Conservation (phyloP, 306 rosid genomes). For the Casuarina cunninghamiana region DNA sequence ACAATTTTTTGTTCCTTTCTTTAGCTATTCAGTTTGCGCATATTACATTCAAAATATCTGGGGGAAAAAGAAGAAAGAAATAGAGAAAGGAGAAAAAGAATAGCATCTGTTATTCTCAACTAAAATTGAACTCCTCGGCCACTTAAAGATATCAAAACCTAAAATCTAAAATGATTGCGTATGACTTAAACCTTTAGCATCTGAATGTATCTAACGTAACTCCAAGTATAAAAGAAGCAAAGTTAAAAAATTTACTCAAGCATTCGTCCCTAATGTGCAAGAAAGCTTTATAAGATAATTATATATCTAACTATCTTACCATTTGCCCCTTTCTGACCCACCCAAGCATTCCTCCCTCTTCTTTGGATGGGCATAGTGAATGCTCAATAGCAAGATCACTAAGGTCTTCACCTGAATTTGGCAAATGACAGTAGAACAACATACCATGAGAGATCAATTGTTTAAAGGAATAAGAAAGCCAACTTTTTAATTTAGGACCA, state of each 20-base stretch:
- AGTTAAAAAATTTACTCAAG: conserved; percentile 11
- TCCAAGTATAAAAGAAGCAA: conserved; percentile 6
- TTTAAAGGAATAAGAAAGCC: conserved; percentile 6
- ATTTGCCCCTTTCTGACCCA: conserved; percentile 95
- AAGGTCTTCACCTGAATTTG: conserved; percentile 78
- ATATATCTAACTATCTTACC: conserved; percentile 44
- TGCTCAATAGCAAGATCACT: conserved; percentile 88
- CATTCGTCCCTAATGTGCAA: background rate
- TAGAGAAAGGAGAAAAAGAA: no score
- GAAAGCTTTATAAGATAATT: conserved; percentile 16
- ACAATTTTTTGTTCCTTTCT: background rate
- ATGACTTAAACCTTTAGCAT: background rate
- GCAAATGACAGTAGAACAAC: conserved; percentile 12
- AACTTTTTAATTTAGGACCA: conserved; percentile 8
- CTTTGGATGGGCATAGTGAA: conserved; percentile 89
- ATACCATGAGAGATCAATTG: conserved; percentile 3
- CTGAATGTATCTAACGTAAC: conserved; percentile 8
- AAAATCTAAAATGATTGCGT: background rate
- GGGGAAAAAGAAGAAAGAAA: background rate
- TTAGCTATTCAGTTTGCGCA: background rate
- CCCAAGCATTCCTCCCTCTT: conserved; percentile 94
- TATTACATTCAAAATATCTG: background rate
- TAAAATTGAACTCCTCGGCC: background rate
- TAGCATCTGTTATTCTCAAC: background rate
- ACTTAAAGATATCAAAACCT: background rate